Evolutionary conservation across 78 protist genomes (phyloP), one percentile per base, ranked within the genome.

Genomic region (Mantamonas sphyraenae): DNA sequence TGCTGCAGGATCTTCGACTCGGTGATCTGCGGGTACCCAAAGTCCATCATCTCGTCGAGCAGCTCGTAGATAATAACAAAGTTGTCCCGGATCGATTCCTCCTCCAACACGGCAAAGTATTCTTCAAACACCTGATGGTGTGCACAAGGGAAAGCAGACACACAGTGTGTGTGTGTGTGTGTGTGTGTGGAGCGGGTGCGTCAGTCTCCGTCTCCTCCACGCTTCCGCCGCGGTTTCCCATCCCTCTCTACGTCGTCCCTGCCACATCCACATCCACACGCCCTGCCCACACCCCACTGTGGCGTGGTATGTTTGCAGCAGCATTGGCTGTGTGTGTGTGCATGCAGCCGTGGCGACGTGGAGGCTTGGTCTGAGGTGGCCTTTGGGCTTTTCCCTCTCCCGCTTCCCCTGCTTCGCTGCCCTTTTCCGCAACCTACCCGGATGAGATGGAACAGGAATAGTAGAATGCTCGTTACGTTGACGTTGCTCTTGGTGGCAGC

Each of bases 11-110:
- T 38, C 53, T 83, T 70, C 2, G 74, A 1, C 40, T 94, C 98
- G 1, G 98, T 90, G 37, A 71, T 73, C 84, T 95, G 98, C 30
- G 96, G 97, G 62, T 86, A 89, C 22, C 99, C 99, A 64, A 89
- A 94, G 67, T 97, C 99, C 95, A 95, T 90, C 95, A 95, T 94
- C 77, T 97, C 99, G 59, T 97, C 99, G 57, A 97, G 77, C 17
- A 97, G 90, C 72, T 97, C 99, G 83, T 95, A 94, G 22, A 90
- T 90, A 53, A 97, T 67, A 1, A 95, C 98, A 65, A 97, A 97
- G 86, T 97, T 97, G 81, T 97, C 99, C 26, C 96, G 76, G 57
- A 97, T 90, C 55, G 86, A 69, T 69, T 97, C 99, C 67, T 95
- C 98, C 50, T 86, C 90, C 22, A 96, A 75, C 77, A 80, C 92